Conservation (phyloP, 257 asterid genomes). For the Eucommia ulmoides region DNA sequence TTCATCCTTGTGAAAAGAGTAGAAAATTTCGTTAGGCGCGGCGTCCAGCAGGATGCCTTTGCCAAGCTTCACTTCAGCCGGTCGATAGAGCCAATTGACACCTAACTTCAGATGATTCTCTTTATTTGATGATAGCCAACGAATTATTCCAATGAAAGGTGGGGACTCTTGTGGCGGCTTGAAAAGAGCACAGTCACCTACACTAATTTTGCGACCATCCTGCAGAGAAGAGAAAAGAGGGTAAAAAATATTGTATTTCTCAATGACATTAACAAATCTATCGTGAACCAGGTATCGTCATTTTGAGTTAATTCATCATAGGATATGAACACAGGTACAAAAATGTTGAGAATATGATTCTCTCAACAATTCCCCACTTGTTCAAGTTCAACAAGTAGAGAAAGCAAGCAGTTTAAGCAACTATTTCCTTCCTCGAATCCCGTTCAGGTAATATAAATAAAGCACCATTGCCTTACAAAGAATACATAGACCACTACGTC, state of each 20-base stretch:
- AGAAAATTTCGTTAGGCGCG: constrained; percentile 78
- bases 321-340: not conserved
- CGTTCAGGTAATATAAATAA: not conserved
- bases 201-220: constrained; percentile 52
- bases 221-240: constrained; percentile 21
- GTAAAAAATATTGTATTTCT: not conserved
- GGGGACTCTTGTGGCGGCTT: constrained; percentile 59
- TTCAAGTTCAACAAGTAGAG: no score
- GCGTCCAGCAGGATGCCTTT: constrained; percentile 54
- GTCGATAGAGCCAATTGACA: constrained; percentile 82
- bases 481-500: not conserved
- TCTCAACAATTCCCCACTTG: not conserved
- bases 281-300: no score
- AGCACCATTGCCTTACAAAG: not conserved
- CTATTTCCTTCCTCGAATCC: not conserved
- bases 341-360: not conserved
- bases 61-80: constrained; percentile 50
- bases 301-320: no score
- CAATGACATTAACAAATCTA: not conserved
- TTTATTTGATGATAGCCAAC: constrained; percentile 26
- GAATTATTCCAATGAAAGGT: constrained; percentile 64
- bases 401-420: not conserved
- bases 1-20: constrained; percentile 77
- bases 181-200: constrained; percentile 78
- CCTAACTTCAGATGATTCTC: constrained; percentile 42